A percentile compares a stretch with the other conserved stretches of the same genome.
Evolutionary conservation across 139 green algal species (phyloP).

Genomic region (Nannochloris sp.): DNA sequence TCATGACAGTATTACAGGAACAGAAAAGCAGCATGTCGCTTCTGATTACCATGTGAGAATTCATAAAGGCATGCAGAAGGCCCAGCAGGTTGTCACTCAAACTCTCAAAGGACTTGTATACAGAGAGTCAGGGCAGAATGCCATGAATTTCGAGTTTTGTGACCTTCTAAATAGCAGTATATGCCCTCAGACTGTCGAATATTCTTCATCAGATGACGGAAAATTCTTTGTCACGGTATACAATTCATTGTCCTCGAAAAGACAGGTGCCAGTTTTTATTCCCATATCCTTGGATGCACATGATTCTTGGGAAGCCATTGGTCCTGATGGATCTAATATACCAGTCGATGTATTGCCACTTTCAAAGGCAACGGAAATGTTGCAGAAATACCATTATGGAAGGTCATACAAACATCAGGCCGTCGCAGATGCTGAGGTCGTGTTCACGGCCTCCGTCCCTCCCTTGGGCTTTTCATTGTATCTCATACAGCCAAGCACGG

Average conservation of each 20-base stretch:
- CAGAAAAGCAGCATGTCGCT: slow-evolving; percentile 73
- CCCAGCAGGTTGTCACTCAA: slow-evolving; percentile 16
- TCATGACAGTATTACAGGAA: slow-evolving; percentile 80
- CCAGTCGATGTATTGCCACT: slow-evolving; percentile 33
- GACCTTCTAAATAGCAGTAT: slow-evolving; percentile 47
- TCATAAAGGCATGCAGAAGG: slow-evolving; percentile 22
- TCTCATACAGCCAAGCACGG: slow-evolving; percentile 10
- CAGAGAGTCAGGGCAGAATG: not conserved
- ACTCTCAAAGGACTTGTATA: slow-evolving; percentile 18
- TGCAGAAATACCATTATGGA: slow-evolving; percentile 32
- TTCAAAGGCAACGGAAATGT: slow-evolving; percentile 9
- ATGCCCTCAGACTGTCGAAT: slow-evolving; percentile 39
- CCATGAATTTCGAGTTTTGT: slow-evolving; percentile 31
- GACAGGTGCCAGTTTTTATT: slow-evolving; percentile 45
- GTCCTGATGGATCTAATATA: slow-evolving; percentile 24
- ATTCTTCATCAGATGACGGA: slow-evolving; percentile 8
- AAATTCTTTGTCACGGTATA: slow-evolving; percentile 56
- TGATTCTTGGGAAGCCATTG: slow-evolving; percentile 31
- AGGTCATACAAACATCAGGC: not conserved
- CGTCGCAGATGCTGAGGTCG: slow-evolving; percentile 29
- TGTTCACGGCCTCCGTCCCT: slow-evolving; percentile 36
- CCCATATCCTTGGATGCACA: slow-evolving; percentile 27
- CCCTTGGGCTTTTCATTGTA: slow-evolving; percentile 45
- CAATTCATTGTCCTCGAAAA: slow-evolving; percentile 63
- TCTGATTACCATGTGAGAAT: slow-evolving; percentile 71